These are phyloP conservation scores for Metschnikowia anglica DNA, from an alignment of 805 yeast genomes.

Conservation along the genomic window DNA sequence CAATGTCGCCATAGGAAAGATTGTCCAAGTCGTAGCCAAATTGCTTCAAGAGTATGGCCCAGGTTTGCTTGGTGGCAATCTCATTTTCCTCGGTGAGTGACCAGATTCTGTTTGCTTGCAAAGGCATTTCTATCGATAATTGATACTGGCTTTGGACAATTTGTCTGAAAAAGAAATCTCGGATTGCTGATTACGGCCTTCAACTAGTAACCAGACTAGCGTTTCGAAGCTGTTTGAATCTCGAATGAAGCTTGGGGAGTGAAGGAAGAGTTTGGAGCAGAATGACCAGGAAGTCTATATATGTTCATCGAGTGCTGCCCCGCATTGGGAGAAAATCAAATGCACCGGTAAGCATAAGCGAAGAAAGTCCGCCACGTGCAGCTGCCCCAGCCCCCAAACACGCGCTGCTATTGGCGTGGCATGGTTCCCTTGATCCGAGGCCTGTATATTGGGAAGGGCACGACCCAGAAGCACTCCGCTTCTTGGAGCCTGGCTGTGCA, in stretches of 20 bases:
- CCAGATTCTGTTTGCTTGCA: conserved; percentile 21
- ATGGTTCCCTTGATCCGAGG: background rate
- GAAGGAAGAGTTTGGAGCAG: background rate
- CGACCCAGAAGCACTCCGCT: too few species aligned
- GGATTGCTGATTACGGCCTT: too few species aligned
- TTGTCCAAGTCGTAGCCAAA: conserved; percentile 21
- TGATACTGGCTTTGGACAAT: too few species aligned
- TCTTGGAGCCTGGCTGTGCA: too few species aligned
- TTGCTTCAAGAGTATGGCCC: conserved; percentile 61
- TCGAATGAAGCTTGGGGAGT: background rate
- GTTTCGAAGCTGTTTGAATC: background rate
- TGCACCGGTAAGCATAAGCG: conserved; percentile 1
- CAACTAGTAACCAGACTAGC: conserved; percentile 1
- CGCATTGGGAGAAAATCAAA: conserved; percentile 8
- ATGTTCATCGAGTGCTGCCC: conserved; percentile 3
- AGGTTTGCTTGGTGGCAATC: conserved; percentile 60
- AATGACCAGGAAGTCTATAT: background rate
- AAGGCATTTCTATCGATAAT: too few species aligned
- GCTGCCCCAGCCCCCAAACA: background rate
- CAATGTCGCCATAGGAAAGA: conserved; percentile 14
- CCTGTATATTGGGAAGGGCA: too few species aligned
- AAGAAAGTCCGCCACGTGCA: conserved; percentile 7
- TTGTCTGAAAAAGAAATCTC: background rate
- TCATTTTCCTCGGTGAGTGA: conserved; percentile 53
- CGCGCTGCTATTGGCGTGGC: conserved; percentile 2